These are phyloP conservation scores for Russula vinacea DNA, from an alignment of 768 basidiomycete genomes.

Conservation along the genomic window DNA sequence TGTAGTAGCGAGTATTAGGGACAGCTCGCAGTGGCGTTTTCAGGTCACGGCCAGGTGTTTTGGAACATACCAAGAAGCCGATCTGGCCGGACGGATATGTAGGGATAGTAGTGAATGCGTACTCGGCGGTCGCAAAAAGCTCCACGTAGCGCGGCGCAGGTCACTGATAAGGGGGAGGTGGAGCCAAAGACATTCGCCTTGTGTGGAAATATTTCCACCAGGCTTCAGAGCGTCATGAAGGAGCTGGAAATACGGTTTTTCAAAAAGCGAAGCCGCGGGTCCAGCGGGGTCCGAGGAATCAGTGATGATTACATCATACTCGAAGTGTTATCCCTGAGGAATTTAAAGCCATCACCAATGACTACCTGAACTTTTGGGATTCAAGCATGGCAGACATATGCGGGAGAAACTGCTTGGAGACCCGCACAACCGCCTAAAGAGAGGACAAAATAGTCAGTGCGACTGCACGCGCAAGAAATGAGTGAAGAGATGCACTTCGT, in stretches of 20 bases:
- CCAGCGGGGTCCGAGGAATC: constrained; percentile 98
- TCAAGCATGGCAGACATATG: constrained; percentile 86
- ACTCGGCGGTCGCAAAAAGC: constrained; percentile 80
- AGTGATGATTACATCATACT: constrained; percentile 98
- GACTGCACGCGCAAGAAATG: background rate
- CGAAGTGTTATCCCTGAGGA: constrained; percentile 80
- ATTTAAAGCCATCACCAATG: constrained; percentile 97
- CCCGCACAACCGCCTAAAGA: constrained; percentile 82
- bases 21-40: constrained; percentile 71
- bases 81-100: constrained; percentile 99
- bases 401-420: constrained; percentile 89
- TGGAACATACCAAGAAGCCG: constrained; percentile 88
- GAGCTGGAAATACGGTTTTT: constrained; percentile 95
- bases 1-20: constrained; percentile 78
- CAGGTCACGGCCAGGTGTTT: constrained; percentile 66
- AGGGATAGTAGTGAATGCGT: constrained; percentile 94
- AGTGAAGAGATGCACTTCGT: constrained; percentile 57
- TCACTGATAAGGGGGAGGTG: constrained; percentile 84
- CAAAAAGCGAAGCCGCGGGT: constrained; percentile 89
- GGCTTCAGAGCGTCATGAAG: constrained; percentile 85
- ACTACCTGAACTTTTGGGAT: constrained; percentile 79
- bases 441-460: constrained; percentile 5
- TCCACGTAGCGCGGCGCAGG: constrained; percentile 62
- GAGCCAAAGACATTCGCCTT: constrained; percentile 94
- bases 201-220: constrained; percentile 91